Conservation (phyloP, 2,329 filamentous ascomycete genomes). For the Amylocarpus encephaloides region DNA sequence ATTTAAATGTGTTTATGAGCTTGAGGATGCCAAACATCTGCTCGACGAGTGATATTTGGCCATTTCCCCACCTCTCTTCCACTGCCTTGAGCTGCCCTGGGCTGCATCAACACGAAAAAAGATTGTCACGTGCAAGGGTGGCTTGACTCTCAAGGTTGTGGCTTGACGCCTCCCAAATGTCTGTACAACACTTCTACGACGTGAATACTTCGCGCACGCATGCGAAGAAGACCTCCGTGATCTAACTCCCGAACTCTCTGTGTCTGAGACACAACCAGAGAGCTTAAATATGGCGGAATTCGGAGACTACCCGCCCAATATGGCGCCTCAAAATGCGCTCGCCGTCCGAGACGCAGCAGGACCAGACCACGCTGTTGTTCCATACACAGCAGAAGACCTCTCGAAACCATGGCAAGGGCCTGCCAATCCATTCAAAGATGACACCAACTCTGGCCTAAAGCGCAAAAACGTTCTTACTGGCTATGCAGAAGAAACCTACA, state of each 20-base stretch:
- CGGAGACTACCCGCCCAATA: constrained; percentile 58
- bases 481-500: constrained; percentile 76
- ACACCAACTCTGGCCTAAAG: constrained; percentile 51
- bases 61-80: not conserved
- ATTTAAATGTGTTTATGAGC: constrained; percentile 8
- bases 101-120: too few relatives aligned
- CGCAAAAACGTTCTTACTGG: constrained; percentile 82
- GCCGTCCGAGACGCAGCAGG: constrained; percentile 50
- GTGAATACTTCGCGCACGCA: not conserved
- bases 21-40: not conserved
- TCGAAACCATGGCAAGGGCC: constrained; percentile 61
- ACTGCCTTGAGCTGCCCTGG: too few relatives aligned
- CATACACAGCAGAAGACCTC: constrained; percentile 67
- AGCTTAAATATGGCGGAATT: constrained; percentile 50
- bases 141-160: not conserved
- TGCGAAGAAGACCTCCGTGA: too few relatives aligned
- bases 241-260: not conserved
- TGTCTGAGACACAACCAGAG: not conserved
- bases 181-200: not conserved
- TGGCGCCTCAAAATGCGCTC: constrained; percentile 58
- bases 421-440: constrained; percentile 67
- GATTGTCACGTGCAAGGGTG: too few relatives aligned
- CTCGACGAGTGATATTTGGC: not conserved
- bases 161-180: not conserved
- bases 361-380: constrained; percentile 54